phyloP scores from a whole-genome alignment of 495 filamentous ascomycete genomes.

The Aspergillus wentii region DNA sequence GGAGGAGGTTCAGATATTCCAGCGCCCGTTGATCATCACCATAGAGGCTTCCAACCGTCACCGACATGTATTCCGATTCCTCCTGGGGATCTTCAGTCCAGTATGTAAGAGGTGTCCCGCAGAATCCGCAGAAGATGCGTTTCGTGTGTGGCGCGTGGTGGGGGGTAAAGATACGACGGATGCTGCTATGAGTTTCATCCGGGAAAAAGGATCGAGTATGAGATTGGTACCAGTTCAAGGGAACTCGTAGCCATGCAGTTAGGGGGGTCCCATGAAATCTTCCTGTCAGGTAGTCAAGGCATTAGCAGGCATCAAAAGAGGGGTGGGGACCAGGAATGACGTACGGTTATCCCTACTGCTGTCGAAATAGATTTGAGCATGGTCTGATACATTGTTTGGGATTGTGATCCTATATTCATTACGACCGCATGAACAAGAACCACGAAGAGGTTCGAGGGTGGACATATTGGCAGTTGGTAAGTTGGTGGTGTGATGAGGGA shows the following conservation, averaged over 20 bases:
- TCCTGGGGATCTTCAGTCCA: constrained; percentile 68
- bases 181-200: constrained; percentile 69
- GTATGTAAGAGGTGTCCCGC: constrained; percentile 73
- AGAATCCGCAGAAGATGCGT: constrained; percentile 86
- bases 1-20: constrained; percentile 63
- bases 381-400: constrained; percentile 48
- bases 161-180: constrained; percentile 67
- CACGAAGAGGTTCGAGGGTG: constrained; percentile 51
- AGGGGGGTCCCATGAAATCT: constrained; percentile 63
- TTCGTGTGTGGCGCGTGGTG: constrained; percentile 51
- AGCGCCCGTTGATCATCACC: constrained; percentile 61
- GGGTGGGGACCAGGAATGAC: constrained; percentile 15
- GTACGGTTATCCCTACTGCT: constrained; percentile 59
- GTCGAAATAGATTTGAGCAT: constrained; percentile 68
- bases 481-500: constrained; percentile 3
- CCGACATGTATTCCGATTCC: constrained; percentile 68
- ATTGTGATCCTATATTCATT: constrained; percentile 74
- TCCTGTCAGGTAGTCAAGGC: constrained; percentile 36
- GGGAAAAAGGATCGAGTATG: constrained; percentile 66
- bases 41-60: constrained; percentile 68
- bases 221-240: constrained; percentile 69
- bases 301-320: constrained; percentile 8
- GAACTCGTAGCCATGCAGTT: constrained; percentile 74
- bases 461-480: constrained; percentile 39
- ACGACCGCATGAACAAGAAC: constrained; percentile 79